phyloP scores from a whole-genome alignment of 306 rosid species.

The Quercus parvula region DNA sequence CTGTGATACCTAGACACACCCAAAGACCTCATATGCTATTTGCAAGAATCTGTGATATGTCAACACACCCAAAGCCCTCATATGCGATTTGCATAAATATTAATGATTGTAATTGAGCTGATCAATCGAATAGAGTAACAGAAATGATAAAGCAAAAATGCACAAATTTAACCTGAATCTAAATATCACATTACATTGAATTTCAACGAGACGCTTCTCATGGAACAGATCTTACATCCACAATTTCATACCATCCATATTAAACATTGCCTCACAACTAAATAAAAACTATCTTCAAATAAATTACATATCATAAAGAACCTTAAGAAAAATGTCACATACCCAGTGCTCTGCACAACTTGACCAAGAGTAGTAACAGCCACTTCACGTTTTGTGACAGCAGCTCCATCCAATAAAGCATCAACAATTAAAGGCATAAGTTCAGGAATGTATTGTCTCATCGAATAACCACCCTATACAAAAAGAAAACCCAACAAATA shows the following conservation, averaged over 20 bases:
- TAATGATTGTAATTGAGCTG: background rate
- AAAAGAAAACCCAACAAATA: conserved; percentile 1
- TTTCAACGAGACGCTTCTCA: background rate
- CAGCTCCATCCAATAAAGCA: conserved; percentile 94
- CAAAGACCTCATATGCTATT: background rate
- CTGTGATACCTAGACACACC: background rate
- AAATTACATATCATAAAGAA: conserved; percentile 1
- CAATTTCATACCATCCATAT: background rate
- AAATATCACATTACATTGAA: background rate
- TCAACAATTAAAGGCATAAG: conserved; percentile 98
- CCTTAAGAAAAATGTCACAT: conserved; percentile 21
- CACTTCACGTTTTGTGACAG: conserved; percentile 88
- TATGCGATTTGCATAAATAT: background rate
- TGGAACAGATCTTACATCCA: background rate
- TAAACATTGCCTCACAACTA: background rate
- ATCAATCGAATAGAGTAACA: background rate
- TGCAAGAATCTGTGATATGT: background rate
- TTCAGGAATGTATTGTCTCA: conserved; percentile 97
- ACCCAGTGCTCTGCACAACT: conserved; percentile 99
- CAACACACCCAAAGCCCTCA: background rate
- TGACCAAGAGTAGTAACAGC: conserved; percentile 98
- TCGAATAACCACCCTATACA: conserved; percentile 85
- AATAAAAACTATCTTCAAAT: background rate
- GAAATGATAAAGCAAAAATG: background rate
- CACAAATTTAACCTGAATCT: background rate